Evolutionary conservation across 176 grass and related monocot species (phyloP), one percentile per base, ranked within the genome.

Genomic region (Carex pumila): DNA sequence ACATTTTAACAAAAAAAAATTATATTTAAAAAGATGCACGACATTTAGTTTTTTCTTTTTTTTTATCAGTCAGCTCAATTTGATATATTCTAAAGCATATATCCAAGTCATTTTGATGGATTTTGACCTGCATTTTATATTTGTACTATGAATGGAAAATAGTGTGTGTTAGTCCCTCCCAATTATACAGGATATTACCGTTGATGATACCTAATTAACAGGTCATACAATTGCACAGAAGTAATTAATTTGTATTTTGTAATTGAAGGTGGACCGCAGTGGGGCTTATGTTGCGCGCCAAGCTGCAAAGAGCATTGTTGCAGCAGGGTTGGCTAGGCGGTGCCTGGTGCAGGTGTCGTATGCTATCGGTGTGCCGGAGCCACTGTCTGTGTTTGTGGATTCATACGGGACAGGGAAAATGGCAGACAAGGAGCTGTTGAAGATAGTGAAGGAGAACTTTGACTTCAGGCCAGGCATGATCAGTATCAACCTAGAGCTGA

Each of bases 381-480:
- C 87, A 0, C 50, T 88, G 3, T 88, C 87, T 1, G 82, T 88
- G n/a, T 88, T 85, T 43, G 87, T 88, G 7, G 81, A 88, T 71
- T 67, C 72, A 3, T 88, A 88, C 31, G 82, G 72, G 37, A 88
- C 87, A 11, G 87, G 87, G 15, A 88, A 88, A 61, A 60, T 88
- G 18, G 65, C 69, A 12, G 87, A 88, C 53, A 88, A 80, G 62
- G 87, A 88, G 73, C 78, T 88, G 60, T 15, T 88, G 41, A 57
- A 88, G 58, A 65, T 88, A 61, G 86, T 88, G 55, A 88, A 88
- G 81, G 81, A 88, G 81, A 88, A 71, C 53, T 87, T 87, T 43
- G 86, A 87, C 69, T 87, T 87, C 80, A 63, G 86, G 70, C 86
- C 86, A 3, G 86, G 82, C 61, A 88, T 88, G 87, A 88, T 88